A percentile compares a stretch with the other conserved stretches of the same genome.
Evolutionary conservation across 78 protist species (phyloP).

Genomic region (Dictyostelium capitatum): DNA sequence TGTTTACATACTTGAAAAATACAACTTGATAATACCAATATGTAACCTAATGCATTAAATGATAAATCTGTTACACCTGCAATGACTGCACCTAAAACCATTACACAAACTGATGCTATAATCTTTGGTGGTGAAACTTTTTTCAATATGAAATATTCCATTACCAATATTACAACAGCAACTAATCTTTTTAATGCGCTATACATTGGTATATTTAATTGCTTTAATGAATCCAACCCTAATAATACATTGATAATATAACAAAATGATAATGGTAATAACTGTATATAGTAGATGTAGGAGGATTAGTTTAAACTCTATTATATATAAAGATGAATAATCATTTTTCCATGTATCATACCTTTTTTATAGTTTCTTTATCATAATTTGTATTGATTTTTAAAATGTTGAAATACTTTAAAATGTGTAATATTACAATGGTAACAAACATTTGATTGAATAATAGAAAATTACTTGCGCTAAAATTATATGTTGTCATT

Average conservation of each 20-base stretch:
- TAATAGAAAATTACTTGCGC: slow-evolving; percentile 41
- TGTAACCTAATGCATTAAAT: slow-evolving; percentile 45
- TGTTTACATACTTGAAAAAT: slow-evolving; percentile 38
- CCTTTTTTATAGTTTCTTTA: slow-evolving; percentile 33
- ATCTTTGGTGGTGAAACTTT: slow-evolving; percentile 51
- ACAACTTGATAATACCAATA: slow-evolving; percentile 51
- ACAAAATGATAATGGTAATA: slow-evolving; percentile 66
- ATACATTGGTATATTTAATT: slow-evolving; percentile 78
- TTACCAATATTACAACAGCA: slow-evolving; percentile 36
- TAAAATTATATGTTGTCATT: slow-evolving; percentile 46
- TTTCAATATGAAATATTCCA: slow-evolving; percentile 64
- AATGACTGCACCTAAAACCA: slow-evolving; percentile 67
- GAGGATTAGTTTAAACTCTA: background rate
- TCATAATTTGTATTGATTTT: slow-evolving; percentile 14
- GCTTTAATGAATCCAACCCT: slow-evolving; percentile 43
- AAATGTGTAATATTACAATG: background rate
- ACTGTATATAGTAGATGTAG: background rate
- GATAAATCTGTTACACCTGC: slow-evolving; percentile 67
- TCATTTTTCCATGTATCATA: too few species aligned
- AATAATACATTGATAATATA: slow-evolving; percentile 61
- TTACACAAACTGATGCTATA: slow-evolving; percentile 36
- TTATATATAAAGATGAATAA: background rate
- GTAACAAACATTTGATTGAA: slow-evolving; percentile 66
- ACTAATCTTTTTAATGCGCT: slow-evolving; percentile 73
- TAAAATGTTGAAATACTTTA: slow-evolving; percentile 18